Evolutionary conservation across 2,329 filamentous ascomycete genomes (phyloP), one percentile per base, ranked within the genome.

Genomic region (Exserohilum turcica): DNA sequence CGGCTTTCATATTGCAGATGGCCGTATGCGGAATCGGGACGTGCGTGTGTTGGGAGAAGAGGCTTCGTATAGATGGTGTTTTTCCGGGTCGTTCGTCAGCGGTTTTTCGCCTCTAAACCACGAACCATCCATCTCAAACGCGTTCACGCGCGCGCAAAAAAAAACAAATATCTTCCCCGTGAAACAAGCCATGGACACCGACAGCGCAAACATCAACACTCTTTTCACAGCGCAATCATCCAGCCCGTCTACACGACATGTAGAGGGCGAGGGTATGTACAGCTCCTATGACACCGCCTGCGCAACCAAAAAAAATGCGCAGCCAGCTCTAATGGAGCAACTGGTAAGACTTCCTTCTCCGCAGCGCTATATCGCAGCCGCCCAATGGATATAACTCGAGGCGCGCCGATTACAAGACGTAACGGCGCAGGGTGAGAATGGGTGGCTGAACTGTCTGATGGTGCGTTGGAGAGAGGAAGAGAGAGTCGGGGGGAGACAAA

Each of bases 211-310:
- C 7, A 12, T 1, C 6, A 7, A 10, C 13, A 9, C 27, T 18
- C 10, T 19, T 15, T 47, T 19, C 9, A 27, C 7, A 42, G 18
- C 6, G 15, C 18, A 7, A 33, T 15, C 2, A 12, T 7, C 24
- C 16, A 28, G 48, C 6, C 8, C 27, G 10, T 21, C 18, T 21
- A 40, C 9, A 10, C 12, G n/a, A 16, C 19, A 35, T 31, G 21
- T 15, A n/a, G 29, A 9, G 24, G 27, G 21, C 18, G 29, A 47
- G 29, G n/a, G 19, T 57, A 85, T 92, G 88, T 92, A 68, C 79
- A 86, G 83, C 83, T 78, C 87, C 85, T 92, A 89, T 92, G 89
- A 92, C 89, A 86, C 89, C 85, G 87, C 86, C 87, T 84, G 83
- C 84, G 84, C 85, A 89, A 90, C 79, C 72, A 75, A 71, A 80